Evolutionary conservation across 306 rosid species (phyloP).

Genomic region (Gleditsia sinensis): DNA sequence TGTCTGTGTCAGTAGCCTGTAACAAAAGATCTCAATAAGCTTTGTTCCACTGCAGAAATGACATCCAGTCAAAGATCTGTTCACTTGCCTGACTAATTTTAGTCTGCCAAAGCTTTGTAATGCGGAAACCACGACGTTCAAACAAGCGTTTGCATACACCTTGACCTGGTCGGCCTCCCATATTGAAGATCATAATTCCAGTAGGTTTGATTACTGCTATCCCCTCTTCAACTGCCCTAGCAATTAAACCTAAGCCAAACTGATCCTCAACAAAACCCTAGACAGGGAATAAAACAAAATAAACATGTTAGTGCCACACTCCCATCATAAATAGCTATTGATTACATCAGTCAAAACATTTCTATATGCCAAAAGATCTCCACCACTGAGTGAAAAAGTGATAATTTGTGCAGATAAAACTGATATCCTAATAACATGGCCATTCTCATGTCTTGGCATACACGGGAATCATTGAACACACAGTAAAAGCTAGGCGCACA

Average conservation of each 20-base stretch:
- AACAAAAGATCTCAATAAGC: slow-evolving; percentile 38
- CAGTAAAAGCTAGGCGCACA: slow-evolving; percentile 3
- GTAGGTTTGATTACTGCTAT: slow-evolving; percentile 82
- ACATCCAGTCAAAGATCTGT: slow-evolving; percentile 21
- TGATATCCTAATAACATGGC: neutral
- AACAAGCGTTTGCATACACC: slow-evolving; percentile 87
- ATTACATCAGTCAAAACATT: slow-evolving; percentile 1
- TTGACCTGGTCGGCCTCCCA: slow-evolving; percentile 99
- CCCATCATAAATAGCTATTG: slow-evolving; percentile 8
- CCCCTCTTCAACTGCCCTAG: slow-evolving; percentile 99
- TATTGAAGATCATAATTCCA: slow-evolving; percentile 95
- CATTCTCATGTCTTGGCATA: slow-evolving; percentile 23
- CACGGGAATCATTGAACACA: slow-evolving; percentile 8
- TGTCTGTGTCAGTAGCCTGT: slow-evolving; percentile 96
- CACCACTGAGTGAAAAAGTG: neutral
- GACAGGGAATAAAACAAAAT: slow-evolving; percentile 28
- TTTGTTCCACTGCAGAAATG: slow-evolving; percentile 26
- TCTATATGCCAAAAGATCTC: slow-evolving; percentile 21
- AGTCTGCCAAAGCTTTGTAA: slow-evolving; percentile 96
- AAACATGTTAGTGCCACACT: slow-evolving; percentile 21
- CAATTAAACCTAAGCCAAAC: slow-evolving; percentile 94
- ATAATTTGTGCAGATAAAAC: slow-evolving; percentile 17
- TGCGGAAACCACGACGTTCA: slow-evolving; percentile 89
- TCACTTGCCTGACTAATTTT: slow-evolving; percentile 86
- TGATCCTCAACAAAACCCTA: slow-evolving; percentile 99